These are phyloP conservation scores for Allomyces macrogynus DNA, from an alignment of 192 early-diverging fungal species.

Conservation along the genomic window DNA sequence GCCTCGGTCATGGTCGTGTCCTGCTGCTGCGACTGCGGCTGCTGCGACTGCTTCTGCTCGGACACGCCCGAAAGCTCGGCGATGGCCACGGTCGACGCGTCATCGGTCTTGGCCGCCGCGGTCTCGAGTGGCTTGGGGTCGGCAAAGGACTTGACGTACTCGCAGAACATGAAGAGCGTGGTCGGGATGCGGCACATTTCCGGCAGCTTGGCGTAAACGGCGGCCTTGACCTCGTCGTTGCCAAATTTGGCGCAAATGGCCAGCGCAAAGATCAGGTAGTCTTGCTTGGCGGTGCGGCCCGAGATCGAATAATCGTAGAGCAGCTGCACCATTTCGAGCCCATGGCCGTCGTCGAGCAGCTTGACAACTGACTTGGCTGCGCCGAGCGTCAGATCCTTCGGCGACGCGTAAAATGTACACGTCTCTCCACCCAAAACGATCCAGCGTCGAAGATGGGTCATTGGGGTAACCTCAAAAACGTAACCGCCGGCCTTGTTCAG, in stretches of 20 bases:
- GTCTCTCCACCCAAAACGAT: too few relatives aligned
- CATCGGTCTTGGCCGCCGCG: neutral
- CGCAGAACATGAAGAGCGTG: neutral
- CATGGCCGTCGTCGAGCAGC: neutral
- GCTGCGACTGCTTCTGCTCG: too few relatives aligned
- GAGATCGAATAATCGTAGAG: neutral
- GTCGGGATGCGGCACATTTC: constrained; percentile 1
- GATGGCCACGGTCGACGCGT: neutral
- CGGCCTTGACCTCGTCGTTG: neutral
- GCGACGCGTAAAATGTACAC: neutral
- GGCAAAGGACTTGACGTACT: too few relatives aligned
- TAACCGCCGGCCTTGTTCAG: too few relatives aligned
- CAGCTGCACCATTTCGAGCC: neutral
- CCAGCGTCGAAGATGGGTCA: too few relatives aligned
- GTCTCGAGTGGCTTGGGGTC: too few relatives aligned
- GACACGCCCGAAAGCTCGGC: neutral
- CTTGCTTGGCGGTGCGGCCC: constrained; percentile 4
- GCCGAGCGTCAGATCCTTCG: neutral
- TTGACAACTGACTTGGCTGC: neutral
- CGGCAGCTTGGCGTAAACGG: neutral
- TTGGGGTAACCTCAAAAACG: too few relatives aligned
- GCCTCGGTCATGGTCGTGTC: neutral
- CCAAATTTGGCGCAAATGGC: neutral
- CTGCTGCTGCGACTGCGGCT: neutral
- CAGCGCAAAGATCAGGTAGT: constrained; percentile 3